These are phyloP conservation scores for Rubia peregrina DNA, from an alignment of 305 asterid species.

Conservation along the genomic window DNA sequence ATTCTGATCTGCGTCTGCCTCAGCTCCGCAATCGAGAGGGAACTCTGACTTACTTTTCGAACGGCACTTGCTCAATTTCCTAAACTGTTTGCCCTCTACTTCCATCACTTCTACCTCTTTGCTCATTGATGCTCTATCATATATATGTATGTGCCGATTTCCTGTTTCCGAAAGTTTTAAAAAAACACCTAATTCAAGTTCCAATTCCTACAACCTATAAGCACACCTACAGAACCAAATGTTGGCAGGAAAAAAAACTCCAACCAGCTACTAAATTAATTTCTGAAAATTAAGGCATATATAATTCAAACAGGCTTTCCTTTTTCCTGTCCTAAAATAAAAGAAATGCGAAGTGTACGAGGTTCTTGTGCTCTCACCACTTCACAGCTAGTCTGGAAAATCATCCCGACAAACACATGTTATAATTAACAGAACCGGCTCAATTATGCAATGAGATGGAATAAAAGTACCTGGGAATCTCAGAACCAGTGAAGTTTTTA, in stretches of 20 bases:
- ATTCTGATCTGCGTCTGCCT: slow-evolving; percentile 74
- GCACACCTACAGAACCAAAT: background rate
- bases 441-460: background rate
- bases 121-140: slow-evolving; percentile 28
- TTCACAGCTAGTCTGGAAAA: background rate
- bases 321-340: background rate
- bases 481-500: background rate
- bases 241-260: background rate
- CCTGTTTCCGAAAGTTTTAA: background rate
- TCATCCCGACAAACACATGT: background rate
- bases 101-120: slow-evolving; percentile 68
- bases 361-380: background rate
- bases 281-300: background rate
- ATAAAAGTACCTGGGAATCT: background rate
- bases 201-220: background rate
- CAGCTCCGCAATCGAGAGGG: slow-evolving; percentile 70
- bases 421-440: background rate
- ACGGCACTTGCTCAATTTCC: slow-evolving; percentile 59
- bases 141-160: slow-evolving; percentile 20
- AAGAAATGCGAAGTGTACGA: background rate
- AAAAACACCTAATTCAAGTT: background rate
- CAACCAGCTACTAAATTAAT: background rate
- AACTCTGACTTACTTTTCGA: slow-evolving; percentile 59
- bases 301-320: background rate
- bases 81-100: slow-evolving; percentile 54